Percentiles rank a stretch among this genome's conserved stretches.
These are phyloP conservation scores for Sugiyamaella castrensis DNA, from an alignment of 1,139 yeast genomes.

Conservation along the genomic window DNA sequence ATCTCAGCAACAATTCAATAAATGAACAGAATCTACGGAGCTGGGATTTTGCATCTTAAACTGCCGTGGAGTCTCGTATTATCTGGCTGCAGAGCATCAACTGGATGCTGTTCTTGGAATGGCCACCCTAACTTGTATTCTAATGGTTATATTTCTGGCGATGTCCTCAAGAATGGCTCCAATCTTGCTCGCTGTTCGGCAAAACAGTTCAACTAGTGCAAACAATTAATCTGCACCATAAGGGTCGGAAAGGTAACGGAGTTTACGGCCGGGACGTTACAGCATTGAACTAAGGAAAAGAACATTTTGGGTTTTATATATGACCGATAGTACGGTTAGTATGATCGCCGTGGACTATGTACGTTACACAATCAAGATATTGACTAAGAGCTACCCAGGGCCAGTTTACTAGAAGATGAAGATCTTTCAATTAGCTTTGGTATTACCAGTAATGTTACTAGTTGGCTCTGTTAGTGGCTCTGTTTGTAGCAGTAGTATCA, in stretches of 20 bases:
- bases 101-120: neutral
- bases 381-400: conserved; percentile 12
- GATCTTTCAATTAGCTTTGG: neutral
- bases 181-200: conserved; percentile 10
- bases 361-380: conserved; percentile 12
- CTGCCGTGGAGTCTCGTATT: conserved; percentile 4
- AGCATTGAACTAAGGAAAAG: conserved; percentile 9
- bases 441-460: neutral
- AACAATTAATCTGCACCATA: conserved; percentile 10
- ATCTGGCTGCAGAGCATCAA: conserved; percentile 14
- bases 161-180: conserved; percentile 12
- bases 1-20: too few relatives aligned
- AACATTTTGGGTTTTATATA: conserved; percentile 16
- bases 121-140: conserved; percentile 8
- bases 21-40: too few relatives aligned
- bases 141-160: conserved; percentile 12
- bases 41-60: too few relatives aligned
- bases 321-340: conserved; percentile 12
- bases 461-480: too few relatives aligned
- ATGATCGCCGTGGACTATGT: conserved; percentile 12
- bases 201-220: conserved; percentile 11
- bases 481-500: too few relatives aligned
- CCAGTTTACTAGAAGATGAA: conserved; percentile 11
- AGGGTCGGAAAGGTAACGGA: conserved; percentile 1
- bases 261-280: neutral